Evolutionary conservation across 306 rosid genomes (phyloP).

Genomic region (Corylus americana): DNA sequence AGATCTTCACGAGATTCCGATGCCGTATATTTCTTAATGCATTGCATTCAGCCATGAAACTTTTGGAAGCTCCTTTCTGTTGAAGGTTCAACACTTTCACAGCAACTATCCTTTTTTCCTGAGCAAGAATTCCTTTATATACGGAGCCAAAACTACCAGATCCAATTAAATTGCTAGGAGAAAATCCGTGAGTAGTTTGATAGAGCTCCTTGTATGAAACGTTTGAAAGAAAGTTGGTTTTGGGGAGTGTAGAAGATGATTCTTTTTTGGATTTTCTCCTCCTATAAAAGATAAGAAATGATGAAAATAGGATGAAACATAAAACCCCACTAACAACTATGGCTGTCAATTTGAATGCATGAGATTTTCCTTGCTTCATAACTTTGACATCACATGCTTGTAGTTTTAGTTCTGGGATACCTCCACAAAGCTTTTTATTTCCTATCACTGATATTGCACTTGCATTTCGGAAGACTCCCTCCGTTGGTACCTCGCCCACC

Average conservation of each 20-base stretch:
- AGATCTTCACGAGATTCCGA: constrained; percentile 27
- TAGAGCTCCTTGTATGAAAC: constrained; percentile 28
- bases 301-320: background rate
- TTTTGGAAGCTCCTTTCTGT: constrained; percentile 29
- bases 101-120: constrained; percentile 23
- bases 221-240: background rate
- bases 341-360: constrained; percentile 1
- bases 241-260: background rate
- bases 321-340: constrained; percentile 13
- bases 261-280: constrained; percentile 10
- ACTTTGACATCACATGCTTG: constrained; percentile 18
- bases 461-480: constrained; percentile 37
- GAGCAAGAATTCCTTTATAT: constrained; percentile 25
- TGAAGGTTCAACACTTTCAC: constrained; percentile 37
- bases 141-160: constrained; percentile 26
- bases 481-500: constrained; percentile 43
- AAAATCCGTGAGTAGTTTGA: constrained; percentile 24
- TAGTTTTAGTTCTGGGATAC: background rate
- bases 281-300: background rate
- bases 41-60: constrained; percentile 27
- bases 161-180: constrained; percentile 11
- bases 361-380: constrained; percentile 11
- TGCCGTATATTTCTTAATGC: constrained; percentile 25
- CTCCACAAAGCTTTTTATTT: constrained; percentile 31
- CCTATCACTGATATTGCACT: constrained; percentile 3